Conservation (phyloP, 164 flowering plant genomes). For the Tetrastigma voinierianum region DNA sequence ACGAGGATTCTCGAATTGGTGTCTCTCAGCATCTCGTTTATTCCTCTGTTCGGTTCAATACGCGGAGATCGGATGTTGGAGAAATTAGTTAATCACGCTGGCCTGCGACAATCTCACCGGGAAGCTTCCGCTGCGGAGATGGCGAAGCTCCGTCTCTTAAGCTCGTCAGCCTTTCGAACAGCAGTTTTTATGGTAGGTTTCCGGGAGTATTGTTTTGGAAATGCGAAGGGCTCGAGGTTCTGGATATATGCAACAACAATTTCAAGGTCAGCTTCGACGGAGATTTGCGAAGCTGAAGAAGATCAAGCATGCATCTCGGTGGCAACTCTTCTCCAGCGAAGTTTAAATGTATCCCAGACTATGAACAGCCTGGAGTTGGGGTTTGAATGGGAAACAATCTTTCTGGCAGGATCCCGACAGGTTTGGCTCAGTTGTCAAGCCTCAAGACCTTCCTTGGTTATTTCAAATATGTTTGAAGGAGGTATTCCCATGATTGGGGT, state of each 20-base stretch:
- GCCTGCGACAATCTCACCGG: slow-evolving; percentile 62
- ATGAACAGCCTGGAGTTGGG: slow-evolving; percentile 52
- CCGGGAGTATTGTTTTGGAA: slow-evolving; percentile 29
- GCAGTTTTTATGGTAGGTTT: slow-evolving; percentile 42
- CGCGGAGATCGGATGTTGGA: slow-evolving; percentile 61
- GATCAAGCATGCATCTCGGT: slow-evolving; percentile 49
- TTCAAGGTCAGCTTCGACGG: slow-evolving; percentile 57
- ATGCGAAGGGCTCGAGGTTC: slow-evolving; percentile 47
- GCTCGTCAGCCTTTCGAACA: slow-evolving; percentile 61
- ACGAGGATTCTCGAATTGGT: slow-evolving; percentile 45
- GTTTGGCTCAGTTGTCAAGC: slow-evolving; percentile 36
- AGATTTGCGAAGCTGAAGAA: slow-evolving; percentile 33
- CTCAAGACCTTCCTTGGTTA: slow-evolving; percentile 51
- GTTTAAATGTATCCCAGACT: slow-evolving; percentile 55
- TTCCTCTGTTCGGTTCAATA: slow-evolving; percentile 44
- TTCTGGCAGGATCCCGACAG: slow-evolving; percentile 54
- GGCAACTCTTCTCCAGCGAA: slow-evolving; percentile 75
- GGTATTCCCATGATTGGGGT: slow-evolving; percentile 70
- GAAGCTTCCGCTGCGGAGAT: slow-evolving; percentile 51
- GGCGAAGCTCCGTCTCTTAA: slow-evolving; percentile 47
- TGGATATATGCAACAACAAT: slow-evolving; percentile 71
- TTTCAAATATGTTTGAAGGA: slow-evolving; percentile 40
- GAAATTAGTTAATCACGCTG: slow-evolving; percentile 51
- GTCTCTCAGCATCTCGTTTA: slow-evolving; percentile 50
- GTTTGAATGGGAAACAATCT: slow-evolving; percentile 60